phyloP scores from a whole-genome alignment of 176 grass and related monocot genomes.

The Alopecurus myosuroides region DNA sequence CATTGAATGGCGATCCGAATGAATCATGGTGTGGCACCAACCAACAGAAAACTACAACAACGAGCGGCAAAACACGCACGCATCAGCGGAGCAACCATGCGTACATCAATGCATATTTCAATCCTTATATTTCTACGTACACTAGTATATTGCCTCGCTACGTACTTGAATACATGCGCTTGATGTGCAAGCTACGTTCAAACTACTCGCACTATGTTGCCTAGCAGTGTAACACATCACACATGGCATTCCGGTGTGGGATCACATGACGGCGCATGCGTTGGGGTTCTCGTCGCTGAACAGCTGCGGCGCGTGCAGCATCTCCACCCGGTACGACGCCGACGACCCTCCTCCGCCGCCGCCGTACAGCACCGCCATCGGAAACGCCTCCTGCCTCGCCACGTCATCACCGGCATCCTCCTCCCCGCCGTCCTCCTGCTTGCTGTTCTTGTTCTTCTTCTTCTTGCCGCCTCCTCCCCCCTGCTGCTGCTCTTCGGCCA shows the following conservation, averaged over 20 bases:
- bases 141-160: background rate
- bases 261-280: background rate
- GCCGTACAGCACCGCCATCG: background rate
- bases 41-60: background rate
- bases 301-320: slow-evolving; percentile 7
- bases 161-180: background rate
- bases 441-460: background rate
- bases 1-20: background rate
- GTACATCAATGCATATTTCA: background rate
- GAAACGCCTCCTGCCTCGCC: background rate
- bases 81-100: background rate
- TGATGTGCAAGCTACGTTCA: background rate
- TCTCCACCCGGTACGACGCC: slow-evolving; percentile 4
- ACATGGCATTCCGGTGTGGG: background rate
- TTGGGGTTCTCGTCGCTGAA: slow-evolving; percentile 23
- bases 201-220: no score
- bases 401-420: background rate
- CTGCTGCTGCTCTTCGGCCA: background rate
- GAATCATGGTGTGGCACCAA: background rate
- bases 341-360: background rate
- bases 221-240: background rate
- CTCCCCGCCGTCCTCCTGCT: background rate
- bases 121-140: background rate
- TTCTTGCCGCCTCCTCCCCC: background rate
- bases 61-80: background rate